Percentiles rank a stretch among this genome's conserved stretches.
Evolutionary conservation across 2,329 filamentous ascomycete species (phyloP).

Genomic region (Paracoccidioides brasiliensis): DNA sequence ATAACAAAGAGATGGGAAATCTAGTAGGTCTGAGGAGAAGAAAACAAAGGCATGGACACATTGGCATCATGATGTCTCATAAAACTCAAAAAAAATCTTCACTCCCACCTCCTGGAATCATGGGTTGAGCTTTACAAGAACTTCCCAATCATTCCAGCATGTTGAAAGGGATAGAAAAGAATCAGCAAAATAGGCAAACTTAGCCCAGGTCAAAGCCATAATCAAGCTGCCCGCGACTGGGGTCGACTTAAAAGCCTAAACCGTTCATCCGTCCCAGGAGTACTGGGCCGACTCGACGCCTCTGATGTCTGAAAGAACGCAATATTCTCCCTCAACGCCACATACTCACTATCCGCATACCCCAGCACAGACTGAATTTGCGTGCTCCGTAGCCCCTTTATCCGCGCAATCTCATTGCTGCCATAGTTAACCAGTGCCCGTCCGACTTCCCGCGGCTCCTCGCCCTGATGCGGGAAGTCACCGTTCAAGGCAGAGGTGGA

Average conservation of each 20-base stretch:
- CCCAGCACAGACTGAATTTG: conserved; percentile 72
- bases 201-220: neutral
- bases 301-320: conserved; percentile 46
- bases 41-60: neutral
- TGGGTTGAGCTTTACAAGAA: no score
- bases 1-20: neutral
- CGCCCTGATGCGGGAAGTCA: conserved; percentile 25
- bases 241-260: conserved; percentile 11
- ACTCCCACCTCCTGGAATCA: no score
- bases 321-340: conserved; percentile 77
- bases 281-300: conserved; percentile 12
- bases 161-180: neutral
- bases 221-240: neutral
- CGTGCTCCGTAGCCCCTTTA: conserved; percentile 70
- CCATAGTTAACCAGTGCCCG: conserved; percentile 87
- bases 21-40: neutral
- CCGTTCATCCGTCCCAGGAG: conserved; percentile 15
- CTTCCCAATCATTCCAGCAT: neutral
- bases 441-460: conserved; percentile 58
- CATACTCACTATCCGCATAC: conserved; percentile 90
- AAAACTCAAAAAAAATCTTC: neutral
- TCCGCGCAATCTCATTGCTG: conserved; percentile 66
- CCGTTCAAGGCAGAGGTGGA: conserved; percentile 26
- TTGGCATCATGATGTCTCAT: neutral
- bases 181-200: neutral